phyloP scores from a whole-genome alignment of 345 rosid species.

The Ricinus communis region DNA sequence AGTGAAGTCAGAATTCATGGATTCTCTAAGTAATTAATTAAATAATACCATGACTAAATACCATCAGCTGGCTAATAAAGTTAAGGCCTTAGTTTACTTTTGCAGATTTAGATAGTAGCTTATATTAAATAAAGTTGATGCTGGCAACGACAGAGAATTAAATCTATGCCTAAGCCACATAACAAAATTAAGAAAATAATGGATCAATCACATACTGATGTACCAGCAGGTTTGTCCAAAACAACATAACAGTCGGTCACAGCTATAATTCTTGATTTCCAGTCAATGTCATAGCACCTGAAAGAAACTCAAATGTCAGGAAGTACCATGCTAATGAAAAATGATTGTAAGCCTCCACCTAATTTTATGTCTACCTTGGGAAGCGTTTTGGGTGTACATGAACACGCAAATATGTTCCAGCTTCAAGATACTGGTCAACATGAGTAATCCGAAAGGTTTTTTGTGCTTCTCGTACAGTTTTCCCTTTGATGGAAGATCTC shows the following conservation, averaged over 20 bases:
- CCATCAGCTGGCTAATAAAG: neutral
- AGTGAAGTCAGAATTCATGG: slow-evolving; percentile 7
- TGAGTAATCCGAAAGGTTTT: slow-evolving; percentile 76
- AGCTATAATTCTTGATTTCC: slow-evolving; percentile 77
- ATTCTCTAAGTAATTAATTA: neutral
- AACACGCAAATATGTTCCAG: slow-evolving; percentile 81
- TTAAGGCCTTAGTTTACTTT: neutral
- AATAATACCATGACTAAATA: neutral
- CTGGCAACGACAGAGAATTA: neutral
- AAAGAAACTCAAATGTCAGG: slow-evolving; percentile 2
- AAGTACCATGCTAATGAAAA: neutral
- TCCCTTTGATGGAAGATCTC: slow-evolving; percentile 76
- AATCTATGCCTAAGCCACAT: neutral
- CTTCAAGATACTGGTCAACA: slow-evolving; percentile 60
- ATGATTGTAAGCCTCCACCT: neutral
- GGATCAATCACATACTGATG: slow-evolving; percentile 59
- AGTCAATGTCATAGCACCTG: slow-evolving; percentile 92
- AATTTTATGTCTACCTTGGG: slow-evolving; percentile 54
- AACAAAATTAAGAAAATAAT: slow-evolving; percentile 2
- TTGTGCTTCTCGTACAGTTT: slow-evolving; percentile 87
- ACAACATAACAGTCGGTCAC: slow-evolving; percentile 74
- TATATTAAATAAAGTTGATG: neutral
- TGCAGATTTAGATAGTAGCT: neutral
- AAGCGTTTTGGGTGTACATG: slow-evolving; percentile 94
- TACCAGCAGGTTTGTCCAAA: slow-evolving; percentile 94